Evolutionary conservation across 306 rosid genomes (phyloP), one percentile per base, ranked within the genome.

Genomic region (Ziziphus jujuba): DNA sequence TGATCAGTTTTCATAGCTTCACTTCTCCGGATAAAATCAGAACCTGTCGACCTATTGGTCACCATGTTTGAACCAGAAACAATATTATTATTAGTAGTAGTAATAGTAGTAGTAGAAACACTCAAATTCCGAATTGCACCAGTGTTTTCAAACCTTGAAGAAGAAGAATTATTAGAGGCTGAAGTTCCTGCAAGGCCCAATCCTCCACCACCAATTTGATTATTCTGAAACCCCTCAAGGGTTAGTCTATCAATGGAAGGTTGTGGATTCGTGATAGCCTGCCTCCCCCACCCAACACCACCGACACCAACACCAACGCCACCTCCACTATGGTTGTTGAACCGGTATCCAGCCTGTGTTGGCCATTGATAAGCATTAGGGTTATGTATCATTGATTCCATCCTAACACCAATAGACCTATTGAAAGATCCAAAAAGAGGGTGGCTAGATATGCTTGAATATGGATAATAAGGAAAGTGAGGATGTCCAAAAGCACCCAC

Each of bases 371-470:
- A 70, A 0, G 59, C 51, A 3, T 35, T 23, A 40, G 91, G 80
- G 34, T 90, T 87, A 9, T 84, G 95, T 71, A 90, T 81, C 91
- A 81, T 73, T 0, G 96, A 76, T 0, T 85, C 95, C 78, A 59
- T 63, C 28, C 84, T 20, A 48, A 90, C 75, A 10, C 89, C 91
- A n/a, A 87, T 14, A 14, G 76, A 68, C 48, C 74, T 74, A 8
- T 58, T 69, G 44, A 60, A 56, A 19, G 89, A 57, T 60, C 87
- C 80, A 65, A 71, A 77, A 15, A 38, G 36, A 1, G 76, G 9
- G 52, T 70, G 73, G 5, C 78, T 11, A 10, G 84, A 51, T 35
- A 77, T 16, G 24, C 57, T 13, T 2, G 80, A 60, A 35, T 81
- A 80, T n/a, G 88, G 76, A 28, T 73, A 75, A 65, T 74, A 78